phyloP scores from a whole-genome alignment of 108 stramenopile species.

The Nitzschia inconspicua region DNA sequence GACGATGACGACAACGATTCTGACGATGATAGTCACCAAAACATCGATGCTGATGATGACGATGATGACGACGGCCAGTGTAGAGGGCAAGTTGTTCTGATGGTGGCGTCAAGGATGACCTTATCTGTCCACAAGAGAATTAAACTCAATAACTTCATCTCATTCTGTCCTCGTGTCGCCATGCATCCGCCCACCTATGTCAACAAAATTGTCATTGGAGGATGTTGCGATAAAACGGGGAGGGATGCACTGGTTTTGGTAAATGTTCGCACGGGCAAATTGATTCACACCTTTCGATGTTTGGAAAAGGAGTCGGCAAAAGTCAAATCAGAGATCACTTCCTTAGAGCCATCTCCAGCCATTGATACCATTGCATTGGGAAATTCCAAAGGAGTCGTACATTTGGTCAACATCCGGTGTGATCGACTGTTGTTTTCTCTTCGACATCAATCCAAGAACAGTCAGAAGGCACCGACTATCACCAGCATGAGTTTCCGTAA shows the following conservation, averaged over 20 bases:
- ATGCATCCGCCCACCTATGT: conserved; percentile 85
- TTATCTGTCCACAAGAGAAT: conserved; percentile 64
- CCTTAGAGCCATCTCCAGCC: conserved; percentile 73
- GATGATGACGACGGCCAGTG: conserved; percentile 14
- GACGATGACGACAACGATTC: conserved; percentile 39
- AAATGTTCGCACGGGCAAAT: conserved; percentile 69
- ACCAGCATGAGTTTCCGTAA: conserved; percentile 82
- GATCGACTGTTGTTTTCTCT: conserved; percentile 71
- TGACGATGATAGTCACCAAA: conserved; percentile 24
- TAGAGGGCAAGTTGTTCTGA: conserved; percentile 57
- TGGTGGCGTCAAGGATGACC: conserved; percentile 50
- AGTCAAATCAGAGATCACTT: conserved; percentile 39
- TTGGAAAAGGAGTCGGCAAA: conserved; percentile 4
- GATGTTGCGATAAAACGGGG: conserved; percentile 27
- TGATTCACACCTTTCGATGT: conserved; percentile 74
- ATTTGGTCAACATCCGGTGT: conserved; percentile 72
- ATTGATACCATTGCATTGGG: conserved; percentile 85
- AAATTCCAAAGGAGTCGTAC: conserved; percentile 58
- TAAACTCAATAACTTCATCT: conserved; percentile 28
- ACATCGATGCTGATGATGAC: conserved; percentile 20
- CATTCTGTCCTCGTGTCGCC: conserved; percentile 59
- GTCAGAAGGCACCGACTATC: conserved; percentile 26
- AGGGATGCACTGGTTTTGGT: conserved; percentile 59
- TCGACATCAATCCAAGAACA: conserved; percentile 35
- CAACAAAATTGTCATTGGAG: conserved; percentile 81